These are phyloP conservation scores for Microsporum ferrugineum DNA, from an alignment of 2,329 filamentous ascomycete species.

Conservation along the genomic window DNA sequence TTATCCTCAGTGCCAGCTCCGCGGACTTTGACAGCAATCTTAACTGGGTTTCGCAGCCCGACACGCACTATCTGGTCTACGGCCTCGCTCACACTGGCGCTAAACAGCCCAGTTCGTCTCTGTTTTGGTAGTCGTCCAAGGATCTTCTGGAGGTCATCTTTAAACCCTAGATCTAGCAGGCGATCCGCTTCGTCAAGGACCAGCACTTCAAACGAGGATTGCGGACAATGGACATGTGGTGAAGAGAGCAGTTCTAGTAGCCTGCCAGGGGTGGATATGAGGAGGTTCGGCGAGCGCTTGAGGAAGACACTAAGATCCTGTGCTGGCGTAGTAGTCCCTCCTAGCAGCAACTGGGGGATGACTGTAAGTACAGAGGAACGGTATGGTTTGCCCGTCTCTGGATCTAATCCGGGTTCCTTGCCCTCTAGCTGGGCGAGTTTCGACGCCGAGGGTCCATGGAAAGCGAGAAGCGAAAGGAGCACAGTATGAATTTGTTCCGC, in stretches of 20 bases:
- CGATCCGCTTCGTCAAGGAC: constrained; percentile 93
- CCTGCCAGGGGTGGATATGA: constrained; percentile 83
- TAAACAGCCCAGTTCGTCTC: constrained; percentile 83
- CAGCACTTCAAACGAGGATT: constrained; percentile 81
- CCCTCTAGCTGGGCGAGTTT: constrained; percentile 34
- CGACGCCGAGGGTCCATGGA: constrained; percentile 64
- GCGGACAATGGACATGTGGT: constrained; percentile 74
- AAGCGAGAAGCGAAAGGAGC: constrained; percentile 62
- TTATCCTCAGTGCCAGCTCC: constrained; percentile 66
- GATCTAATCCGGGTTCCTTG: constrained; percentile 22
- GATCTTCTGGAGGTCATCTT: constrained; percentile 78
- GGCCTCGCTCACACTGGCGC: constrained; percentile 89
- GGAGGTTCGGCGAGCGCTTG: constrained; percentile 70
- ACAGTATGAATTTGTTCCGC: constrained; percentile 83
- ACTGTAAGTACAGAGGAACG: constrained; percentile 46
- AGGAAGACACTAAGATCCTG: constrained; percentile 82
- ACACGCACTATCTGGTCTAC: constrained; percentile 87
- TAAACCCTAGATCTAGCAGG: constrained; percentile 85
- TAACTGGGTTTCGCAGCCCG: constrained; percentile 84
- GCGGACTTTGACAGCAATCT: constrained; percentile 88
- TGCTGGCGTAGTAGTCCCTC: constrained; percentile 62
- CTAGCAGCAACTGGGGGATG: constrained; percentile 77
- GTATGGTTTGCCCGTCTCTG: constrained; percentile 25
- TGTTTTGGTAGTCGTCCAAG: constrained; percentile 80
- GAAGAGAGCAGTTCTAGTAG: constrained; percentile 79